A percentile compares a stretch with the other conserved stretches of the same genome.
phyloP scores from a whole-genome alignment of 371 early-diverging fungal genomes.

The Mucor mucedo region DNA sequence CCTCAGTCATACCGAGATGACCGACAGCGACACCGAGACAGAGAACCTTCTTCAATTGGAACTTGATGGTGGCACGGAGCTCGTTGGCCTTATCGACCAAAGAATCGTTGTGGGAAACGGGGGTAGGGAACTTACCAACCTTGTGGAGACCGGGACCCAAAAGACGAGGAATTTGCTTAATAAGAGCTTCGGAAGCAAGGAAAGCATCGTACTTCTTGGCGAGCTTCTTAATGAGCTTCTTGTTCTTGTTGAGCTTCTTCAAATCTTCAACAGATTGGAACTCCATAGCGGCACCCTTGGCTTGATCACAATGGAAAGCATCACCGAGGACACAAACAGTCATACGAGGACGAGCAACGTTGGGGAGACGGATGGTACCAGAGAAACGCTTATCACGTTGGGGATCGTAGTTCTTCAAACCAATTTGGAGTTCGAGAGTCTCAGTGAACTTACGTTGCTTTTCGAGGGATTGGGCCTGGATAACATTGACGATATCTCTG shows the following conservation, averaged over 20 bases:
- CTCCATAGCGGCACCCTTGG: slow-evolving; percentile 91
- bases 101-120: slow-evolving; percentile 92
- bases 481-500: slow-evolving; percentile 75
- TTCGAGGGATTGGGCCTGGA: slow-evolving; percentile 80
- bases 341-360: slow-evolving; percentile 90
- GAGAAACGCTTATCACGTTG: slow-evolving; percentile 41
- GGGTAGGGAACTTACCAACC: slow-evolving; percentile 98
- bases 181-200: slow-evolving; percentile 96
- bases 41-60: slow-evolving; percentile 99
- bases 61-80: slow-evolving; percentile 98
- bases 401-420: slow-evolving; percentile 99
- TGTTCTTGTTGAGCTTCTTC: slow-evolving; percentile 99
- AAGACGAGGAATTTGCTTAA: slow-evolving; percentile 98
- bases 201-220: slow-evolving; percentile 96
- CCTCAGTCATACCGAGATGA: slow-evolving; percentile 94
- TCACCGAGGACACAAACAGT: slow-evolving; percentile 96
- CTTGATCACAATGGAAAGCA: slow-evolving; percentile 94
- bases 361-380: slow-evolving; percentile 35
- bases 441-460: slow-evolving; percentile 93
- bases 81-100: slow-evolving; percentile 92
- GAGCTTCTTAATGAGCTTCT: slow-evolving; percentile 99
- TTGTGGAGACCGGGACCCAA: slow-evolving; percentile 97
- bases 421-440: slow-evolving; percentile 97
- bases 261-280: slow-evolving; percentile 97
- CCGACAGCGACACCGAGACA: slow-evolving; percentile 98